phyloP scores from a whole-genome alignment of 2,329 filamentous ascomycete species.

The Cyclaneusma minus region DNA sequence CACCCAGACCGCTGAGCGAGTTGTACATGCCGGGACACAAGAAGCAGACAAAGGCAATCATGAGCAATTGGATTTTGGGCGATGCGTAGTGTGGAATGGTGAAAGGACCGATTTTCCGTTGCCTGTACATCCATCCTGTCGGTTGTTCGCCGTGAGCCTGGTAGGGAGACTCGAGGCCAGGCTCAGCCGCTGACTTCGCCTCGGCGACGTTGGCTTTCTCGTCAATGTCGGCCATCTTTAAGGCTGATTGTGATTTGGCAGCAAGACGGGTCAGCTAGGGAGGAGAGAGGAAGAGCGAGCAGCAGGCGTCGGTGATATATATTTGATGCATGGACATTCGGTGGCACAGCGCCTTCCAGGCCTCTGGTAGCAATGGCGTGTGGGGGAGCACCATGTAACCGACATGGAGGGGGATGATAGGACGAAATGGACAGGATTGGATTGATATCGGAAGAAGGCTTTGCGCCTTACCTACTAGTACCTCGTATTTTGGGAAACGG shows the following conservation, averaged over 20 bases:
- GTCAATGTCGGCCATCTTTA: constrained; percentile 1
- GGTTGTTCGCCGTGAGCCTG: constrained; percentile 20
- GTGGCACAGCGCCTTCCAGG: too few species aligned
- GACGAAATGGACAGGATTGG: too few species aligned
- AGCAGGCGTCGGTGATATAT: too few species aligned
- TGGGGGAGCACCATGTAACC: too few species aligned
- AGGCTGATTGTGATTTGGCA: constrained; percentile 1
- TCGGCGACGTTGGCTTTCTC: constrained; percentile 18
- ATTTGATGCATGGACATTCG: too few species aligned
- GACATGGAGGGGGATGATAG: too few species aligned
- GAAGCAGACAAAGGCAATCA: constrained; percentile 59
- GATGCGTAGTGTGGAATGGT: constrained; percentile 56
- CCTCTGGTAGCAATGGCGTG: too few species aligned
- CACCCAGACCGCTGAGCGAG: constrained; percentile 48
- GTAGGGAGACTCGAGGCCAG: background rate
- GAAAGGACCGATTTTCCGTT: constrained; percentile 34
- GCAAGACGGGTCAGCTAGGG: too few species aligned
- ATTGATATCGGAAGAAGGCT: too few species aligned
- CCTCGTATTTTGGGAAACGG: too few species aligned
- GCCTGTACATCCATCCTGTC: constrained; percentile 52
- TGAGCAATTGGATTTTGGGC: constrained; percentile 53
- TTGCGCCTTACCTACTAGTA: too few species aligned
- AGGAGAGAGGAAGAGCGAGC: too few species aligned
- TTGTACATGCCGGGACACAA: constrained; percentile 63
- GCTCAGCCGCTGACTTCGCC: constrained; percentile 18